These are phyloP conservation scores for Starmerella riodocensis DNA, from an alignment of 805 yeast genomes.

Conservation along the genomic window DNA sequence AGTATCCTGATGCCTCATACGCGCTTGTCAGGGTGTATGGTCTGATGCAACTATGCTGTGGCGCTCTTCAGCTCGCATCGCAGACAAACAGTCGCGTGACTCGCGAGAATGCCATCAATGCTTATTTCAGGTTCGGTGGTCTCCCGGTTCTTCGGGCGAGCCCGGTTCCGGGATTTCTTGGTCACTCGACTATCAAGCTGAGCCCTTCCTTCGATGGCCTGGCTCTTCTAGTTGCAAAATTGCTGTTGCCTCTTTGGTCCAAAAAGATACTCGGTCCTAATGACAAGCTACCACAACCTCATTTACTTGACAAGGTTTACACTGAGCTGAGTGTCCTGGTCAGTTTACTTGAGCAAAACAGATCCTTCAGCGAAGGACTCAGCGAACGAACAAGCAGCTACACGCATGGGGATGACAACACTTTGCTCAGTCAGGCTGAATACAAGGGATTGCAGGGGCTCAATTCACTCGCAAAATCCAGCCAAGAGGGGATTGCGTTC, in stretches of 20 bases:
- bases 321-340: constrained; percentile 25
- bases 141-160: constrained; percentile 21
- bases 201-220: constrained; percentile 88
- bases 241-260: constrained; percentile 71
- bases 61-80: constrained; percentile 67
- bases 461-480: constrained; percentile 56
- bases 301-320: constrained; percentile 24
- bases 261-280: constrained; percentile 43
- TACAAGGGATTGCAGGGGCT: constrained; percentile 75
- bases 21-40: constrained; percentile 66
- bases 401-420: constrained; percentile 17
- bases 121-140: constrained; percentile 23
- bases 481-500: constrained; percentile 85
- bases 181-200: constrained; percentile 42
- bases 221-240: constrained; percentile 60
- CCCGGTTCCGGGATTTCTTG: constrained; percentile 14
- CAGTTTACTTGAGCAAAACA: constrained; percentile 32
- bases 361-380: constrained; percentile 35
- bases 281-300: constrained; percentile 2
- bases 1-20: constrained; percentile 48
- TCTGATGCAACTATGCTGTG: constrained; percentile 76
- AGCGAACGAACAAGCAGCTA: constrained; percentile 17
- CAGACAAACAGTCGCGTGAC: constrained; percentile 39
- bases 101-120: constrained; percentile 28
- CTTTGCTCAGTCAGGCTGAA: constrained; percentile 53